Evolutionary conservation across 106 monocot species (phyloP).

Genomic region (Platanthera zijinensis): DNA sequence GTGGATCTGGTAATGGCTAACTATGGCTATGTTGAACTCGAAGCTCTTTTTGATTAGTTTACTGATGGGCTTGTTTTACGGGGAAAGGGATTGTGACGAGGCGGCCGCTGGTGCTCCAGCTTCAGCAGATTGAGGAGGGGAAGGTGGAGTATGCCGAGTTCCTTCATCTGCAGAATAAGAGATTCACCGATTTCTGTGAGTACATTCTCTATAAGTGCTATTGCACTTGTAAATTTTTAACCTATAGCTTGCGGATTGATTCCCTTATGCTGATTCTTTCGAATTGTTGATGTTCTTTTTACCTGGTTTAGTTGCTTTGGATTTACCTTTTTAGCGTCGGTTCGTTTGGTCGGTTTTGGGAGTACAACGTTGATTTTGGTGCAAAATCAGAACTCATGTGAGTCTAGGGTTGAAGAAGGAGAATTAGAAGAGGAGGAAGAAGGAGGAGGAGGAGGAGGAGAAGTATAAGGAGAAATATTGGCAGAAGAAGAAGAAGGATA

Average conservation of each 20-base stretch:
- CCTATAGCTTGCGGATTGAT: neutral
- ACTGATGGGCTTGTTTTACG: constrained; percentile 4
- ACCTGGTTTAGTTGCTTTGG: neutral
- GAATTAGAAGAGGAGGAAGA: no score
- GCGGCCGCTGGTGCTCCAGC: constrained; percentile 87
- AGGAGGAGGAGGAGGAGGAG: no score
- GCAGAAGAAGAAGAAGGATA: no score
- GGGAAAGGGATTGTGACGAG: constrained; percentile 86
- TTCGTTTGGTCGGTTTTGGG: no score
- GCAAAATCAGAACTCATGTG: no score
- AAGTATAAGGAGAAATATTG: no score
- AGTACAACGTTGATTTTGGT: no score
- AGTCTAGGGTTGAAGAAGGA: no score
- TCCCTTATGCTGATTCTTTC: neutral
- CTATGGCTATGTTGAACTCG: neutral
- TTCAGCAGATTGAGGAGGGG: constrained; percentile 67
- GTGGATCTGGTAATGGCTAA: constrained; percentile 42
- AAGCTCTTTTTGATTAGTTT: constrained; percentile 3
- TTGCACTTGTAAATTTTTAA: neutral
- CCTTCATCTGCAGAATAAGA: constrained; percentile 64
- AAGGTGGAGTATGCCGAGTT: constrained; percentile 55
- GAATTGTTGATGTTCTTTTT: neutral
- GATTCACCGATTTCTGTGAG: constrained; percentile 70
- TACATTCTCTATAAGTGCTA: neutral
- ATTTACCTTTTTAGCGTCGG: neutral